Evolutionary conservation across 2,329 filamentous ascomycete species (phyloP).

Genomic region (Blumeria hordei): DNA sequence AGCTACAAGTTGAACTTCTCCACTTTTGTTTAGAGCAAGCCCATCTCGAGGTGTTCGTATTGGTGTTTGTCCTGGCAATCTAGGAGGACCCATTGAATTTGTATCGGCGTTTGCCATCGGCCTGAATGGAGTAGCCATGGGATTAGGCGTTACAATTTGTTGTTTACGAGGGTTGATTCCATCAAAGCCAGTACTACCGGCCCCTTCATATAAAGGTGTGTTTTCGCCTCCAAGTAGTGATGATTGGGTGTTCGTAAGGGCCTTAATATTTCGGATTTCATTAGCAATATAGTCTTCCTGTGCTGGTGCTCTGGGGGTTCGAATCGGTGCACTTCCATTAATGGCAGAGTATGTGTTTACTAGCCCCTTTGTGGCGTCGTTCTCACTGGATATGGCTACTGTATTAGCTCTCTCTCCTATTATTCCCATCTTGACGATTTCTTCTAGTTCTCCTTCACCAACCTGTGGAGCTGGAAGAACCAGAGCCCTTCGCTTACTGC

Average conservation of each 20-base stretch:
- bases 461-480: slow-evolving; percentile 76
- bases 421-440: slow-evolving; percentile 98
- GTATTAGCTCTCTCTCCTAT: slow-evolving; percentile 65
- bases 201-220: slow-evolving; percentile 61
- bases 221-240: slow-evolving; percentile 87
- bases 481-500: slow-evolving; percentile 71
- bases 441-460: slow-evolving; percentile 75
- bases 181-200: slow-evolving; percentile 67
- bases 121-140: slow-evolving; percentile 71
- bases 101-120: slow-evolving; percentile 37
- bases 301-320: slow-evolving; percentile 72
- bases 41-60: slow-evolving; percentile 72
- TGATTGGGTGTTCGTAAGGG: slow-evolving; percentile 81
- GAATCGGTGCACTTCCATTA: slow-evolving; percentile 62
- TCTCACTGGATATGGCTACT: slow-evolving; percentile 55
- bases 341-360: slow-evolving; percentile 70
- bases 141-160: slow-evolving; percentile 75
- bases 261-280: slow-evolving; percentile 81
- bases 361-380: slow-evolving; percentile 61
- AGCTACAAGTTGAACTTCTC: slow-evolving; percentile 37
- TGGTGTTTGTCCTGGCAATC: slow-evolving; percentile 53
- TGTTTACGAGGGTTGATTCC: slow-evolving; percentile 62
- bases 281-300: slow-evolving; percentile 93
- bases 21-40: slow-evolving; percentile 56
- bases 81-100: slow-evolving; percentile 34